These are phyloP conservation scores for Xylaria acuta DNA, from an alignment of 495 filamentous ascomycete genomes.

Conservation along the genomic window DNA sequence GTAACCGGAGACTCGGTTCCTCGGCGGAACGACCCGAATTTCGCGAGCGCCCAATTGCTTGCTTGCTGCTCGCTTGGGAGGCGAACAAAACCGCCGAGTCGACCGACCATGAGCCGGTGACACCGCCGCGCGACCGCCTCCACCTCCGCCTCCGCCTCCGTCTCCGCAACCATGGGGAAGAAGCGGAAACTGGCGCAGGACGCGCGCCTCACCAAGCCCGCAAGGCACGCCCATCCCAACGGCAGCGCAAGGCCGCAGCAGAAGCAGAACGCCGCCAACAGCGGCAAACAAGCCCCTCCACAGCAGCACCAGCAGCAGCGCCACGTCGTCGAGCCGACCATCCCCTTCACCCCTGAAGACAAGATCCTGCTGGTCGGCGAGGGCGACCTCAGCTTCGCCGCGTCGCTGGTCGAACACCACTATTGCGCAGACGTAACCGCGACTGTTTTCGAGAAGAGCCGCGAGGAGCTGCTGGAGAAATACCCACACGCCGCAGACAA, in stretches of 20 bases:
- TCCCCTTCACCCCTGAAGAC: constrained; percentile 77
- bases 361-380: constrained; percentile 87
- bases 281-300: constrained; percentile 14
- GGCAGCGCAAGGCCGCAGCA: constrained; percentile 27
- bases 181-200: constrained; percentile 41
- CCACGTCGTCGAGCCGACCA: constrained; percentile 57
- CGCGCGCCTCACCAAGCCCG: constrained; percentile 30
- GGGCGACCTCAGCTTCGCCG: constrained; percentile 92
- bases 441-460: constrained; percentile 55
- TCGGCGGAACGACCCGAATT: neutral
- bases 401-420: constrained; percentile 74
- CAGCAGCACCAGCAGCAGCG: constrained; percentile 26
- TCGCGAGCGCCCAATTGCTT: neutral
- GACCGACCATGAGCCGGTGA: constrained; percentile 32
- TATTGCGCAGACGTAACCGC: constrained; percentile 67
- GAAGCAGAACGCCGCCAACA: constrained; percentile 18
- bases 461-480: constrained; percentile 63
- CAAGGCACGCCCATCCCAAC: constrained; percentile 23
- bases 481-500: constrained; percentile 76
- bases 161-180: constrained; percentile 43
- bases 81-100: constrained; percentile 5
- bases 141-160: constrained; percentile 15
- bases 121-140: constrained; percentile 12
- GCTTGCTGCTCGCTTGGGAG: neutral
- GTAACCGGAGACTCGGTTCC: constrained; percentile 12